These are phyloP conservation scores for Sphaerulina musiva DNA, from an alignment of 2,329 filamentous ascomycete species.

Conservation along the genomic window DNA sequence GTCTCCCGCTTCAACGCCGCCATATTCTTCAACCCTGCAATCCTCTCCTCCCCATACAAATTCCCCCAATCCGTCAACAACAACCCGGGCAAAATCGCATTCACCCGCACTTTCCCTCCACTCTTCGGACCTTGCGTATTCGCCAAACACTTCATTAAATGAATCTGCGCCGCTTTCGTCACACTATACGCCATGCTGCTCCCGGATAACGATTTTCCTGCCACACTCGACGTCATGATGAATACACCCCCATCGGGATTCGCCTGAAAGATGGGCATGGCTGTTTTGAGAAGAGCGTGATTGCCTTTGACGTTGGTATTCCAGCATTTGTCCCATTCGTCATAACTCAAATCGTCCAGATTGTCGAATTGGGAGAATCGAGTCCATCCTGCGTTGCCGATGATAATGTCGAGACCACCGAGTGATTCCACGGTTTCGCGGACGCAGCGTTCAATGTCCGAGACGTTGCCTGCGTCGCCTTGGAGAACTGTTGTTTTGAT, in stretches of 20 bases:
- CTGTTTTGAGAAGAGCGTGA: constrained; percentile 30
- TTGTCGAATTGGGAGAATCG: constrained; percentile 53
- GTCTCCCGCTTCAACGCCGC: constrained; percentile 55
- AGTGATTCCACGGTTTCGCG: constrained; percentile 53
- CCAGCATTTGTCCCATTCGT: constrained; percentile 62
- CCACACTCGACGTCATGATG: constrained; percentile 57
- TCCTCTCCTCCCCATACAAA: constrained; percentile 46
- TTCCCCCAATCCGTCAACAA: constrained; percentile 61
- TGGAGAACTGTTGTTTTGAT: constrained; percentile 53
- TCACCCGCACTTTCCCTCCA: constrained; percentile 46
- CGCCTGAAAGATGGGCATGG: constrained; percentile 52
- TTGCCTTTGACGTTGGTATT: constrained; percentile 52
- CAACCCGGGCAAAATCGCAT: constrained; percentile 59
- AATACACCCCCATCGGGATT: constrained; percentile 59
- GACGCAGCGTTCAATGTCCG: constrained; percentile 56
- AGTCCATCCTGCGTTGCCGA: constrained; percentile 69
- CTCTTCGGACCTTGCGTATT: constrained; percentile 53
- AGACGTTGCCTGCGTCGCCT: constrained; percentile 58
- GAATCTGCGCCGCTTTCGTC: constrained; percentile 66
- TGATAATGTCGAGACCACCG: constrained; percentile 67
- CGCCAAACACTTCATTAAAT: constrained; percentile 60
- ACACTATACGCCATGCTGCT: constrained; percentile 66
- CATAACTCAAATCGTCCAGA: constrained; percentile 52
- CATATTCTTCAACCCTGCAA: constrained; percentile 49
- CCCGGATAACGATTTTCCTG: constrained; percentile 47